Evolutionary conservation across 345 rosid genomes (phyloP), one percentile per base, ranked within the genome.

Genomic region (Balakata baccata): DNA sequence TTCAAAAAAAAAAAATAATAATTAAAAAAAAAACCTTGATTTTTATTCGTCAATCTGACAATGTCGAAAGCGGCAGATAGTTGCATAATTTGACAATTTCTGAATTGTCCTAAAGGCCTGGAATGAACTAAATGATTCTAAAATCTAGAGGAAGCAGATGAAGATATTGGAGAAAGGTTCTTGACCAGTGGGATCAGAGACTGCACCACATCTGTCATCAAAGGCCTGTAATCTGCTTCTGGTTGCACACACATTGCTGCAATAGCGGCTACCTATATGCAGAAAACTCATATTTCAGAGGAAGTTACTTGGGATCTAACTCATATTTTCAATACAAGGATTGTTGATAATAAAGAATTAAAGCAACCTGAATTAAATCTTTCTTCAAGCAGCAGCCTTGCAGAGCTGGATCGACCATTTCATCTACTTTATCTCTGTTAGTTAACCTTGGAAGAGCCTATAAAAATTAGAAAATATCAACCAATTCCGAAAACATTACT

Each of bases 141-240:
- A 67, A 81, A 78, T 75, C 89, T 78, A 41, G 80, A 73, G 34
- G 87, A 88, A 72, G 77, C 71, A 68, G 83, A 72, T 49, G 86
- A 84, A 5, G 74, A 75, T 64, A 72, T 45, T 11, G 78, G 64
- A 70, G 79, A 75, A 64, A 80, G 81, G 77, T 87, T 85, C 86
- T 87, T 94, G 49, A 85, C 89, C 52, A 94, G 65, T 53, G 98
- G 98, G 73, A 94, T 74, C 6, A 94, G 81, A 12, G 98, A 94
- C 79, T 94, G 98, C 37, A 89, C 98, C n/a, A 94, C 92, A 73
- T 94, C 97, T n/a, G 89, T 89, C 92, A 94, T 94, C 52, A 94
- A 75, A 25, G 97, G 98, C 75, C 98, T 80, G 75, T 92, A 94
- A 82, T 86, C 94, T 75, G 97, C 92, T 86, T 92, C 98, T 39